These are phyloP conservation scores for Royoungia palumana DNA, from an alignment of 768 basidiomycete genomes.

Conservation along the genomic window DNA sequence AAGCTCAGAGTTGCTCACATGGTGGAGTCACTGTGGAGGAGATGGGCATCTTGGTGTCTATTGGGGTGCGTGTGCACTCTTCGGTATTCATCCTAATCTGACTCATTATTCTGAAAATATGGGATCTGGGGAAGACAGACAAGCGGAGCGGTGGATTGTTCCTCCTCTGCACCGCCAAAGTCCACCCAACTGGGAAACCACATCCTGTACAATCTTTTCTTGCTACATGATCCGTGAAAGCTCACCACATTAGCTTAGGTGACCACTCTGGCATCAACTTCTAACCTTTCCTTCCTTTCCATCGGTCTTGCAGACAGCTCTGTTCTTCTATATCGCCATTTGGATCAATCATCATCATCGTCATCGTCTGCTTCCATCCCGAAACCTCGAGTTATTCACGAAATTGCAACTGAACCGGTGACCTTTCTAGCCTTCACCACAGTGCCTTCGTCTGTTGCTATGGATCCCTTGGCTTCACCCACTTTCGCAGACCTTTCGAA, in stretches of 20 bases:
- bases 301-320: constrained; percentile 95
- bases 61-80: constrained; percentile 62
- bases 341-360: constrained; percentile 75
- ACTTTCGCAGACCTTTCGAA: constrained; percentile 18
- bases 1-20: constrained; percentile 88
- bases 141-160: constrained; percentile 59
- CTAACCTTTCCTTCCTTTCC: constrained; percentile 77
- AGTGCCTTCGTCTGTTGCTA: constrained; percentile 19
- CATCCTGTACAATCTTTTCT: constrained; percentile 56
- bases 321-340: constrained; percentile 85
- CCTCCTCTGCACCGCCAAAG: constrained; percentile 70
- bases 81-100: constrained; percentile 1
- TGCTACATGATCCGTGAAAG: not conserved
- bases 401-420: constrained; percentile 82
- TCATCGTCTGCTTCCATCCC: constrained; percentile 68
- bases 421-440: constrained; percentile 87
- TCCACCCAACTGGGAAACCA: constrained; percentile 72
- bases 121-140: constrained; percentile 76
- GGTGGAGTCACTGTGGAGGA: too few relatives aligned
- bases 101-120: constrained; percentile 72
- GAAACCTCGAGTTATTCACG: constrained; percentile 80
- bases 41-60: constrained; percentile 77
- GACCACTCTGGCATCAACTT: constrained; percentile 75
- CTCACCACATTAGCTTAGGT: constrained; percentile 41
- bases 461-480: constrained; percentile 19